Percentiles rank a stretch among this genome's conserved stretches.
phyloP scores from a whole-genome alignment of 768 basidiomycete species.

The Daedaleopsis sinensis region DNA sequence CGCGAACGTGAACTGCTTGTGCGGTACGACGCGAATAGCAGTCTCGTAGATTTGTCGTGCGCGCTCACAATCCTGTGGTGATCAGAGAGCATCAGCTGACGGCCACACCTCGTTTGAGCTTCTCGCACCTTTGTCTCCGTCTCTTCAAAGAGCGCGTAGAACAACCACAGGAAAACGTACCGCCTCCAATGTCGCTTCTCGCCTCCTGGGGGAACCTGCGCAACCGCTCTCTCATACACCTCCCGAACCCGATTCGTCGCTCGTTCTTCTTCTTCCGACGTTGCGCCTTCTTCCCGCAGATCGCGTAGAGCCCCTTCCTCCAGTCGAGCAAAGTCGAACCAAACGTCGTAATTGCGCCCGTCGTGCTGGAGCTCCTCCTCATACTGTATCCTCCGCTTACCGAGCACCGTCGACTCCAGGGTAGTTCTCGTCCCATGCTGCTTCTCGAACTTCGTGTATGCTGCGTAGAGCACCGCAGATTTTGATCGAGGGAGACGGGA shows the following conservation, averaged over 20 bases:
- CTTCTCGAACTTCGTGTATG: slow-evolving; percentile 98
- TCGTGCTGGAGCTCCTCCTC: slow-evolving; percentile 95
- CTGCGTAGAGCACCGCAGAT: slow-evolving; percentile 82
- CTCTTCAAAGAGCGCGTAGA: slow-evolving; percentile 97
- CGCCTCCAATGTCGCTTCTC: slow-evolving; percentile 93
- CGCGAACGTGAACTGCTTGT: slow-evolving; percentile 96
- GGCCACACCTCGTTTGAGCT: too few relatives aligned
- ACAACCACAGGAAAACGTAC: slow-evolving; percentile 91
- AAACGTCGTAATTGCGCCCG: slow-evolving; percentile 93
- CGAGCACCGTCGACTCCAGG: slow-evolving; percentile 91
- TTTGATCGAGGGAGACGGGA: slow-evolving; percentile 91
- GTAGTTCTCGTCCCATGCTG: slow-evolving; percentile 90
- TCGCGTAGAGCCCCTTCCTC: slow-evolving; percentile 88
- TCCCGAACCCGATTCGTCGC: slow-evolving; percentile 77
- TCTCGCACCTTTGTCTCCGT: slow-evolving; percentile 82
- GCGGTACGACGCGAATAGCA: slow-evolving; percentile 85
- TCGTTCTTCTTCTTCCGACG: slow-evolving; percentile 67
- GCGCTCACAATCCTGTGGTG: slow-evolving; percentile 73
- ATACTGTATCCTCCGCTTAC: slow-evolving; percentile 98
- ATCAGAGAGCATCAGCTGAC: background rate
- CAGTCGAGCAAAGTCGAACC: slow-evolving; percentile 95
- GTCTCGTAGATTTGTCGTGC: slow-evolving; percentile 93
- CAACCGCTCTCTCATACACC: slow-evolving; percentile 93
- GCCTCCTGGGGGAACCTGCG: slow-evolving; percentile 90
- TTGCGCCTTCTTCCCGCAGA: slow-evolving; percentile 73